phyloP scores from a whole-genome alignment of 1,139 yeast genomes.

The Blastobotrys ciferrii region DNA sequence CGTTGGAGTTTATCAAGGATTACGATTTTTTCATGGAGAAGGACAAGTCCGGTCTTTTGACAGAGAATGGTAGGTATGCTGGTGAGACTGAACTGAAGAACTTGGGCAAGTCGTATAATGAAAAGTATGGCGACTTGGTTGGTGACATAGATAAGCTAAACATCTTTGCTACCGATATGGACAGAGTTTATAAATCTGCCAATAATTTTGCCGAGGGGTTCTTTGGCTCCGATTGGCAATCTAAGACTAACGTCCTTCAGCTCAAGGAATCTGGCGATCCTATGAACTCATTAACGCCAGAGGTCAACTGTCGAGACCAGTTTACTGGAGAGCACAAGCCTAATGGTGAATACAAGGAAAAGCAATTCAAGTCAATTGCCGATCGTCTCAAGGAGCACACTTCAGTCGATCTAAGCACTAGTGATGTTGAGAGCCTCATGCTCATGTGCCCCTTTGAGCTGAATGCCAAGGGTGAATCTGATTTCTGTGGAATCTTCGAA shows the following conservation, averaged over 20 bases:
- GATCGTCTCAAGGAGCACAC: constrained; percentile 9
- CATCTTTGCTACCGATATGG: constrained; percentile 18
- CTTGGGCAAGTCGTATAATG: neutral
- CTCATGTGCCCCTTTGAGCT: constrained; percentile 55
- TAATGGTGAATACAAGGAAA: constrained; percentile 9
- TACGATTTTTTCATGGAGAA: constrained; percentile 16
- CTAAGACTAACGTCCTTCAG: neutral
- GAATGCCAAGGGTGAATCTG: constrained; percentile 48
- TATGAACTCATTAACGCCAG: constrained; percentile 3
- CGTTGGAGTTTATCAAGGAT: constrained; percentile 17
- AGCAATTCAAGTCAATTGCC: constrained; percentile 6
- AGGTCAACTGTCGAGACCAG: constrained; percentile 5
- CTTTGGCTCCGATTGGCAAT: constrained; percentile 6
- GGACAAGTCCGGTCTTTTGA: constrained; percentile 16
- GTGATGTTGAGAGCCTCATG: constrained; percentile 32
- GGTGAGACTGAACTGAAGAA: neutral
- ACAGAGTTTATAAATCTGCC: constrained; percentile 20
- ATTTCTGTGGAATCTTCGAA: constrained; percentile 53
- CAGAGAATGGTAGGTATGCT: constrained; percentile 17
- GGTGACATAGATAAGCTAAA: constrained; percentile 9
- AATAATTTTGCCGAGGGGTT: constrained; percentile 16
- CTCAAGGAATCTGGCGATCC: constrained; percentile 3
- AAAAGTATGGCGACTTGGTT: constrained; percentile 7
- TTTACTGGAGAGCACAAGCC: constrained; percentile 9
- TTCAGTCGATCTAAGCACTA: constrained; percentile 1